Base-by-base conservation (phyloP, 2,329 filamentous ascomycete genomes). In the Chaetomiaceae sp. region DNA sequence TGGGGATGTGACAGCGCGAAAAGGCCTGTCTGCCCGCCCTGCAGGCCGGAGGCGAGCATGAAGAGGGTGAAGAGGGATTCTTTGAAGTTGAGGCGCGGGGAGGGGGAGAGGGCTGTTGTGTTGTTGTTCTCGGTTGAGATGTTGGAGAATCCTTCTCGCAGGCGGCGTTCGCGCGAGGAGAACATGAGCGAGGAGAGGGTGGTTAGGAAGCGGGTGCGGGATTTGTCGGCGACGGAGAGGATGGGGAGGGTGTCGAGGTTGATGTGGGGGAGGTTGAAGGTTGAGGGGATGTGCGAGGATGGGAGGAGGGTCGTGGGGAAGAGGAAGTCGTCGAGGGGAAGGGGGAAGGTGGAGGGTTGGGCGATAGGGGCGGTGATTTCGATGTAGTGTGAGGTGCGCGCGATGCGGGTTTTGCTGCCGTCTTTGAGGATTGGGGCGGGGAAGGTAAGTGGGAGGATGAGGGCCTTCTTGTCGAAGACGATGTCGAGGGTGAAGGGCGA, bases 31-130 rank as follows among this genome's bases (percentile, higher is more conserved):
- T 74, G 70, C 0, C 68, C 69, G 6, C 72, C 75, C 39, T 77
- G 73, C 4, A 76, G 64, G 2, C 76, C 76, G 0, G 75, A 69
- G 3, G 69, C 62, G 22, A 75, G 54, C 71, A 73, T 75, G 58
- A 76, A 74, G 61, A 79, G 72, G 31, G 71, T 71, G 53, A 74
- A 74, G 11, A 79, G 49, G 0, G 75, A 73, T 54, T 78, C 73
- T 56, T 79, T 79, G 63, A 79, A 74, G 59, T 75, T 73, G 47
- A 75, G 61, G 0, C 74, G 69, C 3, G 58, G 17, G 4, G 57
- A 46, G 17, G 44, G 17, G 7, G 31, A 15, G 25, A 3, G 5
- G 17, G 27, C 14, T 17, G 19, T n/a, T 31, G 23, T 14, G 33
- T 22, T 19, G 17, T 20, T 15, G 6, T 25, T 34, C 33, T 22